A percentile compares a stretch with the other conserved stretches of the same genome.
Evolutionary conservation across 2,329 filamentous ascomycete genomes (phyloP).

Genomic region (Scytalidium lignicola): DNA sequence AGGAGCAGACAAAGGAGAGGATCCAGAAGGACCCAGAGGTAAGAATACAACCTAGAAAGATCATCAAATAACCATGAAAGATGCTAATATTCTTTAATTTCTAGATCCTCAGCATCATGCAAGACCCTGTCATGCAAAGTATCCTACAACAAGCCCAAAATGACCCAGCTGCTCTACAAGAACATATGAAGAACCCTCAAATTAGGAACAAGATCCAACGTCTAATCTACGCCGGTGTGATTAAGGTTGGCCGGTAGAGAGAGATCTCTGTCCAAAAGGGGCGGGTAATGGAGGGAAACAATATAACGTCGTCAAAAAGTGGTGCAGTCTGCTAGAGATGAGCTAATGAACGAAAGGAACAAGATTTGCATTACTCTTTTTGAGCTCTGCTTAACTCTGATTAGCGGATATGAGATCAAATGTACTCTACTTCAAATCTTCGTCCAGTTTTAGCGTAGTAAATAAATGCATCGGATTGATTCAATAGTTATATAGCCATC

Average conservation of each 20-base stretch:
- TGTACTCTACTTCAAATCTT: not conserved
- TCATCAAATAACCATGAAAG: not conserved
- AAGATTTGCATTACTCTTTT: not conserved
- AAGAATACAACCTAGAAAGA: slow-evolving; percentile 32
- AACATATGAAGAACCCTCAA: slow-evolving; percentile 92
- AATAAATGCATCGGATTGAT: too few relatives aligned
- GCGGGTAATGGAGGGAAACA: not conserved
- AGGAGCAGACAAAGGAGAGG: slow-evolving; percentile 90
- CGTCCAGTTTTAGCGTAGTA: not conserved
- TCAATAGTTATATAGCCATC: too few relatives aligned
- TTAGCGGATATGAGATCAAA: not conserved
- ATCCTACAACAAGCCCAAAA: slow-evolving; percentile 95
- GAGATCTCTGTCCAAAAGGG: not conserved
- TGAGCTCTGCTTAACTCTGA: not conserved
- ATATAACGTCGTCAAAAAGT: not conserved
- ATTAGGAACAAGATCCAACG: slow-evolving; percentile 85
- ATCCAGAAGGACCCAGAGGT: slow-evolving; percentile 89
- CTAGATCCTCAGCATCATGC: slow-evolving; percentile 80
- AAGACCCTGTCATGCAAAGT: slow-evolving; percentile 96
- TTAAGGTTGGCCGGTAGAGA: slow-evolving; percentile 58
- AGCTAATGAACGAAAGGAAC: not conserved
- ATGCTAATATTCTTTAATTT: slow-evolving; percentile 11
- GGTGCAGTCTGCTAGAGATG: not conserved
- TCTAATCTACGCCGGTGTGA: slow-evolving; percentile 86
- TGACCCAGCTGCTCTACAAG: slow-evolving; percentile 85